These are phyloP conservation scores for Tolypocladium ovalisporum DNA, from an alignment of 2,329 filamentous ascomycete genomes.

Conservation along the genomic window DNA sequence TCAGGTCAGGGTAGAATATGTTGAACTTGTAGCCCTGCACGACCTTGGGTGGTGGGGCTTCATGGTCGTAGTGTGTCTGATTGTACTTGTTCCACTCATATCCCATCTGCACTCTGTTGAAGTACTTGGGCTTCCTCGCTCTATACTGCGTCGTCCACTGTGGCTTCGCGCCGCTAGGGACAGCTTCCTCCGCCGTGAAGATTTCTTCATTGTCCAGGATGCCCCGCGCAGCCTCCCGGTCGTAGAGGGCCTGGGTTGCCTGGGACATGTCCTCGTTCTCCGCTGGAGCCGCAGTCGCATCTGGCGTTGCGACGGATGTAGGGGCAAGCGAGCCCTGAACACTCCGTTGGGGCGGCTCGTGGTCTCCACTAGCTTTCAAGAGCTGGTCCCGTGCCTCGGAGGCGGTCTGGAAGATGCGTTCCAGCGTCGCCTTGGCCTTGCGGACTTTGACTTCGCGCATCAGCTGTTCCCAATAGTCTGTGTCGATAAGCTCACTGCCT, in stretches of 20 bases:
- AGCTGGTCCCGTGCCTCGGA: constrained; percentile 56
- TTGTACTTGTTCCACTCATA: constrained; percentile 99
- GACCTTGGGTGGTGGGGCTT: constrained; percentile 94
- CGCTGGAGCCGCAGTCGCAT: not conserved
- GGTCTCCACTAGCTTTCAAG: constrained; percentile 44
- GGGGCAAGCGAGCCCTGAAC: not conserved
- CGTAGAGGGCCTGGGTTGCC: constrained; percentile 79
- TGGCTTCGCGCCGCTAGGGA: constrained; percentile 48
- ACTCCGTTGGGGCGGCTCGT: not conserved
- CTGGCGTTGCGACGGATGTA: constrained; percentile 2
- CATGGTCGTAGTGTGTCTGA: constrained; percentile 97
- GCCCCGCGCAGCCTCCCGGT: constrained; percentile 84
- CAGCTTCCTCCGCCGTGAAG: constrained; percentile 79
- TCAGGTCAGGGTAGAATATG: constrained; percentile 95
- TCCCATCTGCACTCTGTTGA: constrained; percentile 97
- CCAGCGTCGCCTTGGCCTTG: constrained; percentile 82
- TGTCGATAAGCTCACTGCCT: constrained; percentile 86
- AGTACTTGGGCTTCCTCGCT: constrained; percentile 88
- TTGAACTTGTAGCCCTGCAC: constrained; percentile 99
- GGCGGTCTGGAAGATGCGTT: constrained; percentile 66
- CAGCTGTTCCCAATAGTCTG: constrained; percentile 95
- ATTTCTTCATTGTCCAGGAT: constrained; percentile 93
- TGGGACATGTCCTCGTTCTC: constrained; percentile 74
- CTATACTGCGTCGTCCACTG: constrained; percentile 78
- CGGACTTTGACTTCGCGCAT: constrained; percentile 75